Evolutionary conservation across 352 stramenopile species (phyloP).

Genomic region (Phytophthora litchii): DNA sequence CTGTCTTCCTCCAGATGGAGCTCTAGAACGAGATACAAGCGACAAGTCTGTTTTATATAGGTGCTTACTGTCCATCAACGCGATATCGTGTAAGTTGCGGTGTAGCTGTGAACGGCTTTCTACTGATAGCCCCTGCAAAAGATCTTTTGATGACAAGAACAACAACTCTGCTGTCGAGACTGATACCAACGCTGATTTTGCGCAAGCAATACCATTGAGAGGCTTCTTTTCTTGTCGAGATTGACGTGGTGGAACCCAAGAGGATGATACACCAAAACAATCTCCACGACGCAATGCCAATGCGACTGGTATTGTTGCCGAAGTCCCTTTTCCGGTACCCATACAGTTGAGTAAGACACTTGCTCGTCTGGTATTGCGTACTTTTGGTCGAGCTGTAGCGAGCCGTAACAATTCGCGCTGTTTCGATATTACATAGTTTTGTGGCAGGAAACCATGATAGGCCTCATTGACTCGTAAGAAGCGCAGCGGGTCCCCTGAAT

Average conservation of each 20-base stretch:
- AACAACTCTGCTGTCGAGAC: slow-evolving; percentile 48
- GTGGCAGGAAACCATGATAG: slow-evolving; percentile 61
- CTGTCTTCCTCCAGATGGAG: slow-evolving; percentile 2
- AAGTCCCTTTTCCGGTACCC: neutral
- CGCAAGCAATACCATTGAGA: slow-evolving; percentile 38
- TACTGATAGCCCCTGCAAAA: slow-evolving; percentile 39
- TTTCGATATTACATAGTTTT: slow-evolving; percentile 39
- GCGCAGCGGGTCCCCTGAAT: slow-evolving; percentile 45
- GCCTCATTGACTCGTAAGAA: slow-evolving; percentile 51
- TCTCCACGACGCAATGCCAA: slow-evolving; percentile 42
- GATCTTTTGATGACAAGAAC: slow-evolving; percentile 52
- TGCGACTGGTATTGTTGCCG: slow-evolving; percentile 13
- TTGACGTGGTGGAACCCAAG: slow-evolving; percentile 53
- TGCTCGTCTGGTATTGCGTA: neutral
- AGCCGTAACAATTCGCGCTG: slow-evolving; percentile 21
- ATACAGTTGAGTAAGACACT: slow-evolving; percentile 20
- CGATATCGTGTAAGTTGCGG: slow-evolving; percentile 39
- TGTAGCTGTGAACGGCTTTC: slow-evolving; percentile 46
- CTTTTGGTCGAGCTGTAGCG: slow-evolving; percentile 12
- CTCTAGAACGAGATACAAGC: neutral
- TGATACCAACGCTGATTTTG: slow-evolving; percentile 54
- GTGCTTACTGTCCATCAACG: slow-evolving; percentile 16
- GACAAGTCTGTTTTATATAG: slow-evolving; percentile 4
- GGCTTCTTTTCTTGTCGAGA: slow-evolving; percentile 26
- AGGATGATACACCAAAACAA: slow-evolving; percentile 59